Evolutionary conservation across 306 rosid genomes (phyloP), one percentile per base, ranked within the genome.

Genomic region (Prunus mume): DNA sequence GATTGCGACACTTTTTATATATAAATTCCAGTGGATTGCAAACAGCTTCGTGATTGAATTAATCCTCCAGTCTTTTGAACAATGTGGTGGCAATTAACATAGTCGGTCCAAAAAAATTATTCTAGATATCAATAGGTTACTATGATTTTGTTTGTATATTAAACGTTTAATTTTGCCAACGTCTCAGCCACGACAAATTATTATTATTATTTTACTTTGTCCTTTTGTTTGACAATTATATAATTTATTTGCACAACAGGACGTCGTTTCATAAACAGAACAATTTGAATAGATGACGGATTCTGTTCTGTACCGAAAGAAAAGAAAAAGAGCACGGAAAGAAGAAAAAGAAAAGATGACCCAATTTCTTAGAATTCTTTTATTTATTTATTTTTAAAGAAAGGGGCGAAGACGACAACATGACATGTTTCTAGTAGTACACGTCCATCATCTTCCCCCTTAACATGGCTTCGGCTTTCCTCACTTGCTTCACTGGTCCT

Each of bases 391-490:
- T 38, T 38, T 38, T 52, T 69, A 41, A 50, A 73, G 73, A 77
- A 69, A 71, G 32, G 71, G 52, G 66, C 57, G 32, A 62, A 74
- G 47, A 55, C 66, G 79, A 69, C 47, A 60, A 52, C 32, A 43
- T 51, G 50, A 56, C 68, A 45, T 67, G 50, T 45, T 79, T 84
- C 69, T 73, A 63, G 68, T 77, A 83, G 34, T 87, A 87, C 79
- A 87, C 54, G 57, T 87, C 92, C 73, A 87, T 57, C 87, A 91
- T 75, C 87, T 93, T 89, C 77, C 99, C 99, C 85, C 99, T 88
- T 46, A 96, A 52, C 87, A 96, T 88, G 77, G 99, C 99, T 85
- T 89, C 97, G 7, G 99, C 97, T 83, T 95, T 95, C 85, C 87
- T 92, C 93, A 96, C 98, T 83, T 96, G 87, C 85, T 79, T 83